A percentile compares a stretch with the other conserved stretches of the same genome.
Conservation (phyloP, 176 grass and related monocot genomes). For the Aegilops bicornis region DNA sequence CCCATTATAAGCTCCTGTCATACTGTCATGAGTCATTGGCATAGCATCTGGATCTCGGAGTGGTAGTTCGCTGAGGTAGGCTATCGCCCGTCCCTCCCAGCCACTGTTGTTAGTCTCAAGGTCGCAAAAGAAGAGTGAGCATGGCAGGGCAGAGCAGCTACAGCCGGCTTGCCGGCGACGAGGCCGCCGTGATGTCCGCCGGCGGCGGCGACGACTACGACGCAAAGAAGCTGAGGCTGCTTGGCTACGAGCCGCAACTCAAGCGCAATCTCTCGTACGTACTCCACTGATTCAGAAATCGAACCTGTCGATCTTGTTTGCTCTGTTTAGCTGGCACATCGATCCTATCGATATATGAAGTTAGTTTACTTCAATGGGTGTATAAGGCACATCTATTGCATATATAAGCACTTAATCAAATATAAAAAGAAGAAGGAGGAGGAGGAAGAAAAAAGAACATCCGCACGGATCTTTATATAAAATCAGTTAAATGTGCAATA, state of each 20-base stretch:
- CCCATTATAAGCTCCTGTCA: not conserved
- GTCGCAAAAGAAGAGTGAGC: not conserved
- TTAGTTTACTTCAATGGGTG: too few relatives aligned
- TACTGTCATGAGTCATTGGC: not conserved
- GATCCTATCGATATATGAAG: too few relatives aligned
- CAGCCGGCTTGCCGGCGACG: slow-evolving; percentile 36
- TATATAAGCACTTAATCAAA: too few relatives aligned
- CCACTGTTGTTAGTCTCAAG: not conserved
- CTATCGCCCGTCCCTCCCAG: not conserved
- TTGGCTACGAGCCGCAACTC: slow-evolving; percentile 84
- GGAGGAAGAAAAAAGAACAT: too few relatives aligned
- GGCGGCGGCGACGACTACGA: not conserved
- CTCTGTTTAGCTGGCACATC: not conserved
- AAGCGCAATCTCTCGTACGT: slow-evolving; percentile 77
- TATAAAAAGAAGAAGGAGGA: too few relatives aligned
- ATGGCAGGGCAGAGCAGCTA: slow-evolving; percentile 34
- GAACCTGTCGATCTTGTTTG: too few relatives aligned
- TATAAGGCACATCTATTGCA: too few relatives aligned
- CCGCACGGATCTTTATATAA: too few relatives aligned
- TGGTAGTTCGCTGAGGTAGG: not conserved
- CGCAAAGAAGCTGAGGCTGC: slow-evolving; percentile 40
- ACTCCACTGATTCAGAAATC: not conserved
- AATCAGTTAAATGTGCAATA: too few relatives aligned
- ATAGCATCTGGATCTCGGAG: not conserved
- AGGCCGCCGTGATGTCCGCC: not conserved